These are phyloP conservation scores for Stellera chamaejasme DNA, from an alignment of 345 rosid species.

Conservation along the genomic window DNA sequence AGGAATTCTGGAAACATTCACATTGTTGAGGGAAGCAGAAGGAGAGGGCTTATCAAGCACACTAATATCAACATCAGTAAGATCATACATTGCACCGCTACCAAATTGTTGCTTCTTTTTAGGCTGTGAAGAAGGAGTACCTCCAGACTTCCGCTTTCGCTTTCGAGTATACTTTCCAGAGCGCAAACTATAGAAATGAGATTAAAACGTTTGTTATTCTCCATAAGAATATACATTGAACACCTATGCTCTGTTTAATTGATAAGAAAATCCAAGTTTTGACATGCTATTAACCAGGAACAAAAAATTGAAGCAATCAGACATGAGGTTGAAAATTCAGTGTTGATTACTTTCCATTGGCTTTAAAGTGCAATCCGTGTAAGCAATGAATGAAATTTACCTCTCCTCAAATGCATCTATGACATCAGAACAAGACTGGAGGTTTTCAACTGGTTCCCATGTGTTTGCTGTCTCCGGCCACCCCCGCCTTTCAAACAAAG, in stretches of 20 bases:
- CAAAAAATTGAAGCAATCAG: not conserved
- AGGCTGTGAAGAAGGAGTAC: conserved; percentile 39
- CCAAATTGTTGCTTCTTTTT: conserved; percentile 68
- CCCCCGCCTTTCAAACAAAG: conserved; percentile 65
- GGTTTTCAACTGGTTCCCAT: conserved; percentile 98
- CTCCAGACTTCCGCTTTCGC: conserved; percentile 71
- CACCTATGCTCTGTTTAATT: not conserved
- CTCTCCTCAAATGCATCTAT: conserved; percentile 91
- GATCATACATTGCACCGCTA: conserved; percentile 21
- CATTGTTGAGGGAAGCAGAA: conserved; percentile 30
- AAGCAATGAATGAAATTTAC: conserved; percentile 23
- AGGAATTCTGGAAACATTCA: conserved; percentile 25
- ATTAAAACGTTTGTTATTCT: not conserved
- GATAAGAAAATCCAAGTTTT: not conserved
- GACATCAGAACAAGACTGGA: conserved; percentile 85
- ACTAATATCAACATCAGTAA: conserved; percentile 19
- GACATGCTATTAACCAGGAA: not conserved
- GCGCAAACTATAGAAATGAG: conserved; percentile 37
- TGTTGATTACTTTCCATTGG: not conserved
- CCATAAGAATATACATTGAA: not conserved
- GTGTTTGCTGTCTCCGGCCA: conserved; percentile 97
- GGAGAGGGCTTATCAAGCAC: conserved; percentile 29
- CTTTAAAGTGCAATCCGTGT: not conserved
- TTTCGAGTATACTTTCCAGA: conserved; percentile 73
- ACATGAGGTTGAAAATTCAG: not conserved